These are phyloP conservation scores for Fagus sylvatica DNA, from an alignment of 306 rosid genomes.

Conservation along the genomic window DNA sequence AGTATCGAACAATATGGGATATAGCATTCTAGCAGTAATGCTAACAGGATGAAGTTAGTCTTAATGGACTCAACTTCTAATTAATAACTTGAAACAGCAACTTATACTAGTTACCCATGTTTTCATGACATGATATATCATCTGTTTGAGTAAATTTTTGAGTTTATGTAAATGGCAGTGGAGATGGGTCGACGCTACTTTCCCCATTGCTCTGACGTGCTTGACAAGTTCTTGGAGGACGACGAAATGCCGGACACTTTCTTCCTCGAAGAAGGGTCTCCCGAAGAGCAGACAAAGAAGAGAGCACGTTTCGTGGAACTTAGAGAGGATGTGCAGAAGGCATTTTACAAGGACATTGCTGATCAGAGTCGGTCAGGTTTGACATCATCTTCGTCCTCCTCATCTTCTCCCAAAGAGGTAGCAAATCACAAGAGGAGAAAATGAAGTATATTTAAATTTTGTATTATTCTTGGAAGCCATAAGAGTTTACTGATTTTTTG, in stretches of 20 bases:
- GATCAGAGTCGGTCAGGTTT: slow-evolving; percentile 48
- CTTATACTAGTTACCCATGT: not conserved
- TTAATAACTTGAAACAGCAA: not conserved
- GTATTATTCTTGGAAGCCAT: slow-evolving; percentile 4
- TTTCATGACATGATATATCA: not conserved
- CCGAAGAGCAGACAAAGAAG: slow-evolving; percentile 70
- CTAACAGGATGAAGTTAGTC: not conserved
- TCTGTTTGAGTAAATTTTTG: slow-evolving; percentile 13
- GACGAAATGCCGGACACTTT: slow-evolving; percentile 71
- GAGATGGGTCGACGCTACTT: slow-evolving; percentile 81
- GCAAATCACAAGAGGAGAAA: slow-evolving; percentile 50
- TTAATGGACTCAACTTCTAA: not conserved
- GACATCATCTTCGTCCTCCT: slow-evolving; percentile 50
- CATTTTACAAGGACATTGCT: slow-evolving; percentile 77
- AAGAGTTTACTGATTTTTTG: not conserved
- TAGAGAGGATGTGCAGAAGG: slow-evolving; percentile 82
- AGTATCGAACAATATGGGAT: not conserved
- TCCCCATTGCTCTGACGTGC: slow-evolving; percentile 91
- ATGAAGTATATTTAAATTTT: slow-evolving; percentile 16
- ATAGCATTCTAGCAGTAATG: not conserved
- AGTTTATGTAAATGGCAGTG: slow-evolving; percentile 48
- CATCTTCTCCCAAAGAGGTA: slow-evolving; percentile 48
- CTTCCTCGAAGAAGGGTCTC: slow-evolving; percentile 67
- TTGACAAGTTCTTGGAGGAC: slow-evolving; percentile 71
- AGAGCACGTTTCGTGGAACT: slow-evolving; percentile 80